Evolutionary conservation across 73 alveolate species (phyloP), one percentile per base, ranked within the genome.

Genomic region (Uronychia binucleata): DNA sequence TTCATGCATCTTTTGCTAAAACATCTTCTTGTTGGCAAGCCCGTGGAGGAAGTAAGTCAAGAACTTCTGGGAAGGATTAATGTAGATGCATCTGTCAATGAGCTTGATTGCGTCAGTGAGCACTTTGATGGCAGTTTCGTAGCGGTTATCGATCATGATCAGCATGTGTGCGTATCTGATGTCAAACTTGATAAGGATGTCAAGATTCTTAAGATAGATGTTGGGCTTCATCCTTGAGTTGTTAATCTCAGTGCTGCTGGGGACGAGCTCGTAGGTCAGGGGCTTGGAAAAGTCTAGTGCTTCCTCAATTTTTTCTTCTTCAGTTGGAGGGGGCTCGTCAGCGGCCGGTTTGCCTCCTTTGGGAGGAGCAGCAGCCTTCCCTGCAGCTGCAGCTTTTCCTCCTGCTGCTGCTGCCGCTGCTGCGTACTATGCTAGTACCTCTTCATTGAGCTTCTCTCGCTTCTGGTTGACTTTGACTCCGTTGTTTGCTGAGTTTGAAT

Each of bases 401-500:
- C 88, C 93, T 26, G 88, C 85, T 1, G 82, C 87, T 5, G 88
- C 87, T 1, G 82, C 79, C 30, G 34, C n/a, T 5, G 87, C 46
- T 34, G 77, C 57, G 77, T 11, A 87, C 76, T 87, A 74, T 0
- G 88, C 88, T 5, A 87, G 67, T 1, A 87, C 83, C n/a, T 87
- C 93, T 34, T 87, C 93, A 87, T 81, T 87, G 19, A 81, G 82
- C 60, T 87, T 87, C 57, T 29, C 81, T 75, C 93, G 77, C 0
- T 29, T 26, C 30, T 78, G 27, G 58, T 79, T 78, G 1, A 86
- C 88, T 79, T 59, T 79, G 28, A 86, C 87, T 8, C 58, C 92
- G 0, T 31, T 31, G 75, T 78, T 13, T 67, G 8, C 26, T 5
- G 34, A 1, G 32, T 13, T 86, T 34, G 74, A 78, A 34, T 86